Base-by-base conservation (phyloP, 768 basidiomycete genomes). In the Amyloporia xantha region DNA sequence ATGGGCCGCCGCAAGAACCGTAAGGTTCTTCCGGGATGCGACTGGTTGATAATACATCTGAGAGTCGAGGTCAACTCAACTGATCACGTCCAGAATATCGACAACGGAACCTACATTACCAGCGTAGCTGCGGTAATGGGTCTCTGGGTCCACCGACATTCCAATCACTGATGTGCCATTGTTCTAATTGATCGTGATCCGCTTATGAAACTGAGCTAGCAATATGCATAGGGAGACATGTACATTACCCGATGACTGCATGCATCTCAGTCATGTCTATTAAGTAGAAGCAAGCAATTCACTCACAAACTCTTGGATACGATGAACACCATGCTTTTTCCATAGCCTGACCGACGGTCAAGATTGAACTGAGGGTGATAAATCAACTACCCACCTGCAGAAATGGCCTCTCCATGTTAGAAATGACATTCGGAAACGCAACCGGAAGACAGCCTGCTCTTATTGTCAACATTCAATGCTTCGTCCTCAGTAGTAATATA, bases 361-460 rank as follows among this genome's bases (percentile, higher is more conserved):
- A 40, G 9, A 40, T 40, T n/a, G 19, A 40, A 40, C 12, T 40
- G 9, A 21, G 7, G 38, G 7, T 40, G 7, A 17, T 21, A 33
- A 7, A 7, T 33, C 30, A 33, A 15, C 7, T 33, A 41, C 41
- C 5, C 3, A 47, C 45, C 45, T 21, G 11, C 2, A 26, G 12
- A 25, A 37, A 35, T 13, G 28, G 45, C 45, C 36, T 2, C 35
- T 47, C 45, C 13, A 47, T 12, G 9, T 47, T 33, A 4, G 45
- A 37, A 9, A 47, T 47, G 5, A 38, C 2, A 5, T 21, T 4
- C 33, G 45, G 45, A 36, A 47, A 47, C 13, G 45, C 36, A 5
- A 26, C 19, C 4, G 4, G 23, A 19, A 47, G 7, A 5, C 35
- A 23, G 20, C 45, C 45, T 47, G 20, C 15, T 3, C 24, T 72